Percentiles rank a stretch among this genome's conserved stretches.
These are phyloP conservation scores for Puccinia hordei DNA, from an alignment of 1,284 basidiomycete genomes.

Conservation along the genomic window DNA sequence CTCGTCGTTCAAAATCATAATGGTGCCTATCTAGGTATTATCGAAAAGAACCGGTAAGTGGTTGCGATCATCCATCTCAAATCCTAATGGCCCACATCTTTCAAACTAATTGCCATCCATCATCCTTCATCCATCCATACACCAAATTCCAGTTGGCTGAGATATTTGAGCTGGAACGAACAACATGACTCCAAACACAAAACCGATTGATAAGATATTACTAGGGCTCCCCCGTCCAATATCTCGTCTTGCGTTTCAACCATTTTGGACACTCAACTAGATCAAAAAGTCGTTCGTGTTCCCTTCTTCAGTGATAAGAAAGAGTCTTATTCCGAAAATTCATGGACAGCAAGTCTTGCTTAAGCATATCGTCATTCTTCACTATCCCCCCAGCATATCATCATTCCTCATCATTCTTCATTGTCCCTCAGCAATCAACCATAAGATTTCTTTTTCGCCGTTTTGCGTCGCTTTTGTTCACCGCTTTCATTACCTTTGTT, in stretches of 20 bases:
- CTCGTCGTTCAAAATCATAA: slow-evolving; percentile 40
- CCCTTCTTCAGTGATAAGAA: neutral
- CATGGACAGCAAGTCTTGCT: neutral
- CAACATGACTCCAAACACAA: slow-evolving; percentile 12
- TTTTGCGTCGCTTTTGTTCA: neutral
- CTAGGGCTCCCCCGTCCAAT: neutral
- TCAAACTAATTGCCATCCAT: neutral
- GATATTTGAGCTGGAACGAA: slow-evolving; percentile 23
- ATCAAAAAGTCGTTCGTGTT: neutral
- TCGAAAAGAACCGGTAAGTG: slow-evolving; percentile 43
- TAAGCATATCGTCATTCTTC: neutral
- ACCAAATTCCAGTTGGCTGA: slow-evolving; percentile 7
- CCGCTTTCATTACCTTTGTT: too few relatives aligned
- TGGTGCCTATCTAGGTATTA: slow-evolving; percentile 35
- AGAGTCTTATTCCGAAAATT: neutral
- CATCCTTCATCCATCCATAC: neutral
- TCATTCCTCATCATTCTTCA: too few relatives aligned
- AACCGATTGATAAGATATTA: neutral
- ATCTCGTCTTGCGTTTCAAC: neutral
- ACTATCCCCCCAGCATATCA: too few relatives aligned
- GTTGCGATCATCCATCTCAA: neutral
- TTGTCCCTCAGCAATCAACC: too few relatives aligned
- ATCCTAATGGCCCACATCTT: neutral
- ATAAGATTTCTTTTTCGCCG: neutral
- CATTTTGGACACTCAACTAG: neutral